These are phyloP conservation scores for Pleurotus pulmonarius DNA, from an alignment of 768 basidiomycete genomes.

Conservation along the genomic window DNA sequence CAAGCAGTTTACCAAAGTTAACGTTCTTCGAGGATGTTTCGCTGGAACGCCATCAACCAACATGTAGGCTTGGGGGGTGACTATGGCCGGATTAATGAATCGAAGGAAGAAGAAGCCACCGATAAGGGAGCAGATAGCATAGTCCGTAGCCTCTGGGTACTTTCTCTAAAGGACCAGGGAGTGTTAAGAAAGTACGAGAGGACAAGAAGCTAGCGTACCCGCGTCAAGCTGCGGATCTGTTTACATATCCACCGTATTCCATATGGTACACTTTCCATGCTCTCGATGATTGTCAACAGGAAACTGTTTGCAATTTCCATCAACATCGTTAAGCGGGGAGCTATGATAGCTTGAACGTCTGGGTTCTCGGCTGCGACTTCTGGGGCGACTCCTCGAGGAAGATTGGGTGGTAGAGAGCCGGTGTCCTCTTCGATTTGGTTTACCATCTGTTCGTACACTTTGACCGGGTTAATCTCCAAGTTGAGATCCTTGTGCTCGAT, in stretches of 20 bases:
- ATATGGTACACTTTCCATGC: slow-evolving; percentile 97
- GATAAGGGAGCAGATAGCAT: slow-evolving; percentile 96
- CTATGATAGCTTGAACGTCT: slow-evolving; percentile 98
- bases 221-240: slow-evolving; percentile 93
- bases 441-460: slow-evolving; percentile 99
- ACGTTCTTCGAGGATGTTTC: slow-evolving; percentile 93
- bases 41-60: slow-evolving; percentile 97
- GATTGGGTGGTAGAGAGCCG: slow-evolving; percentile 83
- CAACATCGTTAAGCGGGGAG: slow-evolving; percentile 94
- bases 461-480: slow-evolving; percentile 97
- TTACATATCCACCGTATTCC: slow-evolving; percentile 99
- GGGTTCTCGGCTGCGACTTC: slow-evolving; percentile 92
- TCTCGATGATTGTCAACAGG: slow-evolving; percentile 95
- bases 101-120: slow-evolving; percentile 99
- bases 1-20: slow-evolving; percentile 73
- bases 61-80: slow-evolving; percentile 99
- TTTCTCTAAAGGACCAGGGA: slow-evolving; percentile 62
- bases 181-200: slow-evolving; percentile 7
- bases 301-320: slow-evolving; percentile 99
- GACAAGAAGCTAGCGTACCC: slow-evolving; percentile 48
- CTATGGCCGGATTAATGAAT: slow-evolving; percentile 99
- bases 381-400: slow-evolving; percentile 90
- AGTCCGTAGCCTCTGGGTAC: slow-evolving; percentile 98
- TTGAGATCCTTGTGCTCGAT: slow-evolving; percentile 99
- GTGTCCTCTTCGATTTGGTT: slow-evolving; percentile 98